These are phyloP conservation scores for Grammothele lineata DNA, from an alignment of 768 basidiomycete species.

Conservation along the genomic window DNA sequence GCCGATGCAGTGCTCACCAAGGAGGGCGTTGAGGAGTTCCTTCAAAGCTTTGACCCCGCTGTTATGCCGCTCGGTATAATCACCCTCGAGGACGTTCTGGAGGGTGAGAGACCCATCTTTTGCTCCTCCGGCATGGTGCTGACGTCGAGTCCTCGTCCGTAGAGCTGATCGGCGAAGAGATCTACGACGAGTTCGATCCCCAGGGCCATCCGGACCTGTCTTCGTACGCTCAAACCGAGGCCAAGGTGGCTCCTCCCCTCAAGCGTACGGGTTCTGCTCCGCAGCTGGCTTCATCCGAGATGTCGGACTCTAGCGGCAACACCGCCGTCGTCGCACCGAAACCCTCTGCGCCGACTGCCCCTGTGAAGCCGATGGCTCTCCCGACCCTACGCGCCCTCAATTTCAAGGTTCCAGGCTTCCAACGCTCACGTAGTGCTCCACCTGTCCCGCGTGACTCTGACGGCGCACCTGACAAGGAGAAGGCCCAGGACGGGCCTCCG, in stretches of 20 bases:
- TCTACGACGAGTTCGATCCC: constrained; percentile 86
- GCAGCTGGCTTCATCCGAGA: constrained; percentile 10
- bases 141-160: too few species aligned
- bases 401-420: constrained; percentile 20
- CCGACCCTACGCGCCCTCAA: constrained; percentile 19
- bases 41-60: constrained; percentile 77
- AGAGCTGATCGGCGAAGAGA: constrained; percentile 92
- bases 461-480: not conserved
- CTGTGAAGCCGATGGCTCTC: constrained; percentile 17
- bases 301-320: constrained; percentile 1
- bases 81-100: constrained; percentile 88
- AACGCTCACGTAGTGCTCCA: constrained; percentile 24
- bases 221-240: constrained; percentile 16
- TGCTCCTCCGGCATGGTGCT: too few species aligned
- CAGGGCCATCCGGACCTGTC: constrained; percentile 44
- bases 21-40: constrained; percentile 75
- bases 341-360: not conserved
- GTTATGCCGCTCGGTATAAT: constrained; percentile 88
- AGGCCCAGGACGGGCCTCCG: not conserved
- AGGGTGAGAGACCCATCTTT: constrained; percentile 53
- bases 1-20: constrained; percentile 82
- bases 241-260: constrained; percentile 11
- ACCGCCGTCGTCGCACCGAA: not conserved
- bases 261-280: constrained; percentile 18
- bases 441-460: constrained; percentile 18